These are phyloP conservation scores for Allium cepa DNA, from an alignment of 106 monocot genomes.

Conservation along the genomic window DNA sequence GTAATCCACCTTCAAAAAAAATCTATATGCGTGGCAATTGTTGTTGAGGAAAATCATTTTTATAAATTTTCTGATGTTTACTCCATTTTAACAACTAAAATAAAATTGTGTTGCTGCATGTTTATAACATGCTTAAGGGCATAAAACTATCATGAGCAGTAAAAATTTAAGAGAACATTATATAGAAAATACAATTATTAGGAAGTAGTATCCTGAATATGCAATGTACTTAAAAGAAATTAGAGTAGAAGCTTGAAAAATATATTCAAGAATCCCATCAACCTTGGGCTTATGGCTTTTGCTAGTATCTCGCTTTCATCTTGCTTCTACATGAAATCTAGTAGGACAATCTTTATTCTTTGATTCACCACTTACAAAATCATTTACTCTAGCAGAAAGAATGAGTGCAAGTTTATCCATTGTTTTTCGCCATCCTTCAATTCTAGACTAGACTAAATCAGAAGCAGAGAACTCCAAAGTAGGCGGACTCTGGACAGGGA, in stretches of 20 bases:
- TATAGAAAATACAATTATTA: too few species aligned
- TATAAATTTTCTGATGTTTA: too few species aligned
- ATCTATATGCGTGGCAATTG: too few species aligned
- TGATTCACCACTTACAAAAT: conserved; percentile 92
- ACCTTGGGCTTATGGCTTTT: conserved; percentile 76
- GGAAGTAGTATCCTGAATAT: too few species aligned
- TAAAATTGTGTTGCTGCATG: too few species aligned
- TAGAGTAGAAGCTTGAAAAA: conserved; percentile 42
- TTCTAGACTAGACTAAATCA: conserved; percentile 82
- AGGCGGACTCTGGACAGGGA: conserved; percentile 82
- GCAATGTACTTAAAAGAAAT: too few species aligned
- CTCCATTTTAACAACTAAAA: too few species aligned
- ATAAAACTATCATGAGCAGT: too few species aligned
- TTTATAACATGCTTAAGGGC: too few species aligned
- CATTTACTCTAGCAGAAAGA: conserved; percentile 73
- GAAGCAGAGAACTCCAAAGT: conserved; percentile 72
- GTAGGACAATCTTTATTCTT: conserved; percentile 87
- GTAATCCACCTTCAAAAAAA: too few species aligned
- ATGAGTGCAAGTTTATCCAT: conserved; percentile 92
- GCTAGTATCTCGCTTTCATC: conserved; percentile 58
- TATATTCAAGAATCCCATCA: conserved; percentile 96
- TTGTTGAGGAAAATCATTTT: too few species aligned
- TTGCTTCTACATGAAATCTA: conserved; percentile 91
- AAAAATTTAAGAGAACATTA: too few species aligned
- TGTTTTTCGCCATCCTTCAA: conserved; percentile 84